Percentiles rank a stretch among this genome's conserved stretches.
These are phyloP conservation scores for Alternaria brassicicola DNA, from an alignment of 2,329 filamentous ascomycete species.

Conservation along the genomic window DNA sequence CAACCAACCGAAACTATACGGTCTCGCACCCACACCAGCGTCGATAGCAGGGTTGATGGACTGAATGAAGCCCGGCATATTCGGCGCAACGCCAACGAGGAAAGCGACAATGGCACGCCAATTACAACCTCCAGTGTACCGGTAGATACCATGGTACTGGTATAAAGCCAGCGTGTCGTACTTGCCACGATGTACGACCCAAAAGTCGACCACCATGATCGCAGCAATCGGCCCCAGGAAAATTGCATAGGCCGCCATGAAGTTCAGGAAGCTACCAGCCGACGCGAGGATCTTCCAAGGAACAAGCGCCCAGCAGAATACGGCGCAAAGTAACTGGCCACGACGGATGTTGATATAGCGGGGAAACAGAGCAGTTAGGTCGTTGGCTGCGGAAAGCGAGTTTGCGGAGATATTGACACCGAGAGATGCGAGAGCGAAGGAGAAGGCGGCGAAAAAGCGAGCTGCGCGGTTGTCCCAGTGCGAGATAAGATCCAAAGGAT, in stretches of 20 bases:
- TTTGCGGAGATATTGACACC: conserved; percentile 63
- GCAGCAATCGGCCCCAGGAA: conserved; percentile 69
- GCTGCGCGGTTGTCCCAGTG: conserved; percentile 48
- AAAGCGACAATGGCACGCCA: conserved; percentile 66
- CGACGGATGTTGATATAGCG: conserved; percentile 60
- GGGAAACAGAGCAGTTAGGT: conserved; percentile 60
- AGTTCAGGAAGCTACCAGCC: conserved; percentile 56
- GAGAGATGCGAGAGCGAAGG: conserved; percentile 57
- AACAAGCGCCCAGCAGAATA: conserved; percentile 53
- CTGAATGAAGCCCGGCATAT: conserved; percentile 61
- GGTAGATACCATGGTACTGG: conserved; percentile 56
- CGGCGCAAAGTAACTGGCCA: conserved; percentile 54
- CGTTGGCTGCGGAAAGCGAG: conserved; percentile 60
- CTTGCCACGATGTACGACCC: conserved; percentile 59
- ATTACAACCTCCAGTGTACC: conserved; percentile 62
- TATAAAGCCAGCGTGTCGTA: conserved; percentile 61
- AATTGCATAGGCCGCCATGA: conserved; percentile 70
- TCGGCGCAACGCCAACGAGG: conserved; percentile 62
- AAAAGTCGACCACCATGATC: conserved; percentile 66
- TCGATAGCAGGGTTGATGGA: conserved; percentile 50
- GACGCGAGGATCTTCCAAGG: conserved; percentile 56
- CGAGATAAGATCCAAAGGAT: conserved; percentile 50
- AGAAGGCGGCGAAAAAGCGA: conserved; percentile 51
- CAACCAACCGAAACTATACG: conserved; percentile 71
- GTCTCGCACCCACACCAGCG: conserved; percentile 56